Conservation (phyloP, 2,329 filamentous ascomycete genomes). For the Lachnellula willkommii region DNA sequence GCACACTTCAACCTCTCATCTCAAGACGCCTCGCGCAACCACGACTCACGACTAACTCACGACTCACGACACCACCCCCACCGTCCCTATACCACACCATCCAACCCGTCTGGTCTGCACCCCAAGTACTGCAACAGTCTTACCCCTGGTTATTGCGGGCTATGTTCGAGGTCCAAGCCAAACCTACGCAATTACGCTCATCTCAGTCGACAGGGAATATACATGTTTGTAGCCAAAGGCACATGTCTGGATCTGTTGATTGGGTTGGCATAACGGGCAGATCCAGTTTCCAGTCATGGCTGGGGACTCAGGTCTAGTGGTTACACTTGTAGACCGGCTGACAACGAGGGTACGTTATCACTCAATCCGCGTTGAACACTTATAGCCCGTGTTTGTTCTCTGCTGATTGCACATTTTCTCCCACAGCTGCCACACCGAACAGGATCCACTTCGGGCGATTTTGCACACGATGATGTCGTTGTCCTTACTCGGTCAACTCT, state of each 20-base stretch:
- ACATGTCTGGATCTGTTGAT: conserved; percentile 25
- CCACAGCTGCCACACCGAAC: conserved; percentile 57
- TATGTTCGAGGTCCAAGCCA: conserved; percentile 1
- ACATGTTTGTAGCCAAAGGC: conserved; percentile 11
- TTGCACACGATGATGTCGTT: conserved; percentile 56
- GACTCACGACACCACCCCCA: too few species aligned
- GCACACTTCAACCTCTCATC: too few species aligned
- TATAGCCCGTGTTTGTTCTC: not conserved
- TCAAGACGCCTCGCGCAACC: too few species aligned
- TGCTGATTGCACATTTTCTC: conserved; percentile 8
- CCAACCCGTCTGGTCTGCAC: not conserved
- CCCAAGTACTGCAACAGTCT: not conserved
- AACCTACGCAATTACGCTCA: not conserved
- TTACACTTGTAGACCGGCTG: conserved; percentile 58
- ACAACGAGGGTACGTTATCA: conserved; percentile 49
- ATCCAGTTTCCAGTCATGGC: conserved; percentile 42
- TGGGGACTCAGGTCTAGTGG: conserved; percentile 54
- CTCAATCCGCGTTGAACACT: not conserved
- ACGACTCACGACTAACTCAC: too few species aligned
- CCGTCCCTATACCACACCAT: too few species aligned
- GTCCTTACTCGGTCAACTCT: conserved; percentile 56
- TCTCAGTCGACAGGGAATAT: conserved; percentile 6
- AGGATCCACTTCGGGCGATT: conserved; percentile 50
- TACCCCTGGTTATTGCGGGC: not conserved
- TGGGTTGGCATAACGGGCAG: conserved; percentile 22